Evolutionary conservation across 2,329 filamentous ascomycete species (phyloP).

Genomic region (Pseudogymnoascus sp.): DNA sequence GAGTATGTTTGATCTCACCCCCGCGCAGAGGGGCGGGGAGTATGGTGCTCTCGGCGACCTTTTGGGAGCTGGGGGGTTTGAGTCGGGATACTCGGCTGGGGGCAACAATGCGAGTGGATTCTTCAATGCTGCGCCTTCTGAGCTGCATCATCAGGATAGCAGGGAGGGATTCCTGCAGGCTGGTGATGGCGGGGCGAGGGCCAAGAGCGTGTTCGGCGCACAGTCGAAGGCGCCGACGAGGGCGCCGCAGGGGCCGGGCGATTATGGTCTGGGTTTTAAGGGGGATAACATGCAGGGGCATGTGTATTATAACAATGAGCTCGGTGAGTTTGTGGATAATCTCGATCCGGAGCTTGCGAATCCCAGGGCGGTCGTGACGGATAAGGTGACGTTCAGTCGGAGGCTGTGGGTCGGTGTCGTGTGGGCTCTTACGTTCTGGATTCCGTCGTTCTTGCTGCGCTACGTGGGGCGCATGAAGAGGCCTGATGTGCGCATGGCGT

Average conservation of each 20-base stretch:
- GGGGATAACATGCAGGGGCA: constrained; percentile 72
- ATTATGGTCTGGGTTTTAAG: constrained; percentile 84
- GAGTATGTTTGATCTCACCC: constrained; percentile 84
- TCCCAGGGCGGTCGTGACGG: constrained; percentile 68
- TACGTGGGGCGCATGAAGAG: constrained; percentile 90
- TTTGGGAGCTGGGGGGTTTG: constrained; percentile 54
- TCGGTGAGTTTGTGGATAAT: constrained; percentile 59
- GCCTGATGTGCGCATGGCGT: constrained; percentile 92
- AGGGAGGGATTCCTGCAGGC: constrained; percentile 60
- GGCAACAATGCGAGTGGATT: constrained; percentile 54
- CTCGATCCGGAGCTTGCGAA: constrained; percentile 74
- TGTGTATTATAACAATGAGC: constrained; percentile 64
- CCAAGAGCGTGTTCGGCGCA: constrained; percentile 42
- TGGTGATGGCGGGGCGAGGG: constrained; percentile 29
- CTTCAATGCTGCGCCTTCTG: constrained; percentile 56
- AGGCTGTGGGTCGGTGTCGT: constrained; percentile 75
- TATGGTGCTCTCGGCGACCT: constrained; percentile 41
- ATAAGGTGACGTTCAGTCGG: constrained; percentile 56
- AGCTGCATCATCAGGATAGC: constrained; percentile 59
- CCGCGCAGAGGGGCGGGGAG: constrained; percentile 23
- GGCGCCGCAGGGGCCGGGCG: constrained; percentile 57
- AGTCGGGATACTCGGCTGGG: constrained; percentile 62
- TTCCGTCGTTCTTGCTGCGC: constrained; percentile 78
- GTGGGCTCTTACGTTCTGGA: constrained; percentile 89
- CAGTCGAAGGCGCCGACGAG: constrained; percentile 59